These are phyloP conservation scores for Ramularia endophylla DNA, from an alignment of 2,329 filamentous ascomycete species.

Conservation along the genomic window DNA sequence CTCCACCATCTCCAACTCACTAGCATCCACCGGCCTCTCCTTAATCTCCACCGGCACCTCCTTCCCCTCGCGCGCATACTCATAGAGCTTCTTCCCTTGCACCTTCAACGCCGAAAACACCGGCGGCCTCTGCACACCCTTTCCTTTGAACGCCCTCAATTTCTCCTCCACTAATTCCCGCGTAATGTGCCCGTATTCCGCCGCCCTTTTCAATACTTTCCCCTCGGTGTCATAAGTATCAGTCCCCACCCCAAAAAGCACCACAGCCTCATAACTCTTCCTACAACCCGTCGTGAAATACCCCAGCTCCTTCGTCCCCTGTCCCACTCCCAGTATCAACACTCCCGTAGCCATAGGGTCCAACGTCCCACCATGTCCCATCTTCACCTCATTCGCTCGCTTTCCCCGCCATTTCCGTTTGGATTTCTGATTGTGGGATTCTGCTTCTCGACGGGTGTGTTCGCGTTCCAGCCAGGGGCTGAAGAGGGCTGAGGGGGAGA, in stretches of 20 bases:
- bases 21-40: constrained; percentile 70
- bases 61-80: constrained; percentile 88
- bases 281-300: constrained; percentile 74
- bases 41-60: constrained; percentile 80
- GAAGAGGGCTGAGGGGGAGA: constrained; percentile 77
- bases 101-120: constrained; percentile 91
- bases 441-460: constrained; percentile 48
- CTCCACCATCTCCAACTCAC: constrained; percentile 72
- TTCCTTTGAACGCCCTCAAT: constrained; percentile 68
- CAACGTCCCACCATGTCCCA: constrained; percentile 92
- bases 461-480: constrained; percentile 67
- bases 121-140: constrained; percentile 83
- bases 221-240: constrained; percentile 88
- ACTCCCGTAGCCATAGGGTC: constrained; percentile 93
- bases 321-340: constrained; percentile 79
- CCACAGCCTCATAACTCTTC: constrained; percentile 85
- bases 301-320: constrained; percentile 75
- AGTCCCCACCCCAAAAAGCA: constrained; percentile 86
- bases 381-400: constrained; percentile 69
- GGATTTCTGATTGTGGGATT: constrained; percentile 54
- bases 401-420: constrained; percentile 43
- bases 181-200: constrained; percentile 76
- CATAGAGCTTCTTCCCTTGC: constrained; percentile 89
- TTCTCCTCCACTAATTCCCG: constrained; percentile 70
- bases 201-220: constrained; percentile 68